Evolutionary conservation across 2,329 filamentous ascomycete genomes (phyloP).

Genomic region (Microcyclospora pomicola): DNA sequence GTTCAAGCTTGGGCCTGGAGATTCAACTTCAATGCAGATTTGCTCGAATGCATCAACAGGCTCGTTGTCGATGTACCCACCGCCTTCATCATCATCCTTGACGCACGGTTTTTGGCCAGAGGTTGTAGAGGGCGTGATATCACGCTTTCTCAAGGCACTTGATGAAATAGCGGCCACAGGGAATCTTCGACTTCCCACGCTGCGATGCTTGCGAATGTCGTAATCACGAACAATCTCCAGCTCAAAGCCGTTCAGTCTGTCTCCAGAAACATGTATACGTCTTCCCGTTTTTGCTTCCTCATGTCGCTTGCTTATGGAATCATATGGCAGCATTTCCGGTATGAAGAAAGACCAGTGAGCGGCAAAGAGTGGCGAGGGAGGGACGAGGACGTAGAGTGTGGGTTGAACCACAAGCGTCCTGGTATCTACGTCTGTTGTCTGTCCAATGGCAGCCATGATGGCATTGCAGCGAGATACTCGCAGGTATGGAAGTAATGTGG

Average conservation of each 20-base stretch:
- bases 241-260: conserved; percentile 8
- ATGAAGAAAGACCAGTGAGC: conserved; percentile 11
- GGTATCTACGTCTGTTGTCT: too few species aligned
- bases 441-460: too few species aligned
- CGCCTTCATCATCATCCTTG: conserved; percentile 10
- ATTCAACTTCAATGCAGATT: conserved; percentile 1
- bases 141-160: not conserved
- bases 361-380: conserved; percentile 11
- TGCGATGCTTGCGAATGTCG: conserved; percentile 6
- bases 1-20: conserved; percentile 9
- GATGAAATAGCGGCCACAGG: not conserved
- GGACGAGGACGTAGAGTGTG: conserved; percentile 7
- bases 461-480: too few species aligned
- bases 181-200: conserved; percentile 3
- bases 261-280: conserved; percentile 8
- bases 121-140: not conserved
- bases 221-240: conserved; percentile 9
- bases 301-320: not conserved
- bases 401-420: too few species aligned
- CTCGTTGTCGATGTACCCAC: conserved; percentile 6
- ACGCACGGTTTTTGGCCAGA: not conserved
- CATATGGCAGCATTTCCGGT: conserved; percentile 1
- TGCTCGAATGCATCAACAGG: conserved; percentile 6
- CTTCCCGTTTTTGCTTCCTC: conserved; percentile 4
- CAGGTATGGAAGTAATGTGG: too few species aligned